These are phyloP conservation scores for Quillaja saponaria DNA, from an alignment of 306 rosid species.

Conservation along the genomic window DNA sequence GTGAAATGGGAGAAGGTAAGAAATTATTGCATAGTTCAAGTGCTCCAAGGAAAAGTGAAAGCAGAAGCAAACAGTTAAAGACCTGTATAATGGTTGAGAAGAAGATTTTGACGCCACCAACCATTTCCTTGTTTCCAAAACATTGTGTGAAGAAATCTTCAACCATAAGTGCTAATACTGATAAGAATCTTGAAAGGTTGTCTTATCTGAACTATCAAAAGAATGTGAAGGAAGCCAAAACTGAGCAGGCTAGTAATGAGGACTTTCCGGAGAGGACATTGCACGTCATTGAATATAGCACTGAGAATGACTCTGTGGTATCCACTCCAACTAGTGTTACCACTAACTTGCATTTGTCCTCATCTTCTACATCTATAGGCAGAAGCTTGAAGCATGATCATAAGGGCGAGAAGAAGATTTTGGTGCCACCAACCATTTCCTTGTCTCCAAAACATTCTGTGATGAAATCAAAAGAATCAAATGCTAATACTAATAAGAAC, in stretches of 20 bases:
- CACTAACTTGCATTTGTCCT: slow-evolving; percentile 29
- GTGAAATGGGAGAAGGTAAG: slow-evolving; percentile 29
- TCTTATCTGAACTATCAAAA: slow-evolving; percentile 28
- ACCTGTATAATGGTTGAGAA: slow-evolving; percentile 28
- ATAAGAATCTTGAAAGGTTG: slow-evolving; percentile 27
- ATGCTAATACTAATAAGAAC: slow-evolving; percentile 27
- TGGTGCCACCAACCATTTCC: too few relatives aligned
- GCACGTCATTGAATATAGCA: slow-evolving; percentile 41
- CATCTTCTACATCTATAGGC: slow-evolving; percentile 29
- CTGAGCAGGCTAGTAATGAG: slow-evolving; percentile 32
- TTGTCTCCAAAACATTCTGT: slow-evolving; percentile 34
- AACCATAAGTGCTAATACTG: slow-evolving; percentile 20
- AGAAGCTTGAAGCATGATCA: slow-evolving; percentile 38
- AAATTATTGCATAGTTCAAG: slow-evolving; percentile 30
- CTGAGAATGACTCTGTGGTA: slow-evolving; percentile 38
- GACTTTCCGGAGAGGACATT: slow-evolving; percentile 43
- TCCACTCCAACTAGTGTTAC: slow-evolving; percentile 31
- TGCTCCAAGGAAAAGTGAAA: slow-evolving; percentile 32
- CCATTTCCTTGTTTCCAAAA: slow-evolving; percentile 28
- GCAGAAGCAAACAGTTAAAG: slow-evolving; percentile 30
- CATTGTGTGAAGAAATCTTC: slow-evolving; percentile 36
- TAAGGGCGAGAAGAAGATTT: slow-evolving; percentile 20
- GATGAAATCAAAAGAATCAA: slow-evolving; percentile 37
- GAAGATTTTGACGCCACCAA: slow-evolving; percentile 16
- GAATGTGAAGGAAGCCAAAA: slow-evolving; percentile 26